Evolutionary conservation across 1,284 basidiomycete genomes (phyloP), one percentile per base, ranked within the genome.

Genomic region (Hypsizygus ulmarius): DNA sequence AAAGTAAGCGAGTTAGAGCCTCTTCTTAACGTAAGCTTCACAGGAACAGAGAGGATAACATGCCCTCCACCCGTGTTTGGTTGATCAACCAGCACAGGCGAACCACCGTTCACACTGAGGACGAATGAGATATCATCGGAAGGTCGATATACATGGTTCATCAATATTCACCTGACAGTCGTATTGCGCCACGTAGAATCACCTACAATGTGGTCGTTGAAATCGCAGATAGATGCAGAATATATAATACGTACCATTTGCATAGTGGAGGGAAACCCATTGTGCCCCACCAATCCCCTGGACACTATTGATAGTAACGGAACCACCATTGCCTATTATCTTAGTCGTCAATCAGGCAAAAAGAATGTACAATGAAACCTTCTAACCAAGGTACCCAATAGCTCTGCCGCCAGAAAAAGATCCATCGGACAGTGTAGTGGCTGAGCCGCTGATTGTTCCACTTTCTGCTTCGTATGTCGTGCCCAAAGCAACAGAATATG

Each of bases 221-320:
- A 49, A 32, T 50, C 41, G 28, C 39, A 44, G 21, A 48, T 1
- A 7, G 16, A 11, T 2, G 7, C 5, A 6, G 1, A 8, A 14
- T 37, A 25, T 7, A 25, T 25, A 25, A 25, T n/a, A 47, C 57
- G 7, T 46, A 72, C 72, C 79, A 55, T 82, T 82, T 2, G 79
- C 77, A 56, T 75, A 80, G 61, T 81, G 79, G 19, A 82, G 59
- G 5, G 78, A 66, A 16, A 84, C 72, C 81, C 81, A 83, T 56
- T 82, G 80, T 3, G 66, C 68, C 10, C 60, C 60, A 5, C 80
- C 81, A 47, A 65, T 75, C 10, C 81, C 79, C 57, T 81, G 75
- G 5, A 84, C 73, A 54, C 75, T 74, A 51, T 73, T 80, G 42
- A 84, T 70, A 0, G 78, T 80, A 9, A 84, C 64, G 14, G 74